Percentiles rank a stretch among this genome's conserved stretches.
Conservation (phyloP, 371 early-diverging fungal genomes). For the Cokeromyces recurvatus region DNA sequence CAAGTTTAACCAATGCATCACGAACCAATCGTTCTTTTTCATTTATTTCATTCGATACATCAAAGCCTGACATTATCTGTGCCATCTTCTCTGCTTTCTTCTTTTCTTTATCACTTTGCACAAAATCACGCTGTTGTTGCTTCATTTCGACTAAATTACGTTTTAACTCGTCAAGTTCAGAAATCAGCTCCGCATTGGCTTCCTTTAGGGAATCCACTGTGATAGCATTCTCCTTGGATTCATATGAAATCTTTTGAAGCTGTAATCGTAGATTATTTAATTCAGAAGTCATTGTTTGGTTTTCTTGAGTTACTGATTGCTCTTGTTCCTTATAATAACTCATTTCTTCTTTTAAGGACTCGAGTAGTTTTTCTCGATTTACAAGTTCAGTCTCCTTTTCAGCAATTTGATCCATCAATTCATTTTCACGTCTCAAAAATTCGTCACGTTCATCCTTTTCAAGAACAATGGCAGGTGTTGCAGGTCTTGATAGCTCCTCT, state of each 20-base stretch:
- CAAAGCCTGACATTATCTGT: constrained; percentile 84
- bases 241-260: constrained; percentile 81
- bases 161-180: constrained; percentile 70
- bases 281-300: constrained; percentile 65
- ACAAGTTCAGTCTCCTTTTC: constrained; percentile 77
- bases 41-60: constrained; percentile 63
- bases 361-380: constrained; percentile 49
- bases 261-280: constrained; percentile 71
- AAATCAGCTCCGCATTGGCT: constrained; percentile 66
- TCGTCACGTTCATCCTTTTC: constrained; percentile 90
- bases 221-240: constrained; percentile 79
- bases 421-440: constrained; percentile 89
- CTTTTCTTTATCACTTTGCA: constrained; percentile 66
- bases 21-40: constrained; percentile 77
- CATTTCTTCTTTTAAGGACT: constrained; percentile 63
- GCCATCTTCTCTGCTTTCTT: constrained; percentile 81
- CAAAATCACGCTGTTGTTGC: constrained; percentile 11
- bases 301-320: constrained; percentile 56
- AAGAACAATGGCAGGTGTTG: constrained; percentile 71
- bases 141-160: constrained; percentile 47
- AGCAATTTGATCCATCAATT: constrained; percentile 82
- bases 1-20: constrained; percentile 66
- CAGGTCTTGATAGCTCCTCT: constrained; percentile 59
- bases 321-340: constrained; percentile 59
- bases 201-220: constrained; percentile 82